Base-by-base conservation (phyloP, 768 basidiomycete genomes). In the Crassisporium funariophilum region DNA sequence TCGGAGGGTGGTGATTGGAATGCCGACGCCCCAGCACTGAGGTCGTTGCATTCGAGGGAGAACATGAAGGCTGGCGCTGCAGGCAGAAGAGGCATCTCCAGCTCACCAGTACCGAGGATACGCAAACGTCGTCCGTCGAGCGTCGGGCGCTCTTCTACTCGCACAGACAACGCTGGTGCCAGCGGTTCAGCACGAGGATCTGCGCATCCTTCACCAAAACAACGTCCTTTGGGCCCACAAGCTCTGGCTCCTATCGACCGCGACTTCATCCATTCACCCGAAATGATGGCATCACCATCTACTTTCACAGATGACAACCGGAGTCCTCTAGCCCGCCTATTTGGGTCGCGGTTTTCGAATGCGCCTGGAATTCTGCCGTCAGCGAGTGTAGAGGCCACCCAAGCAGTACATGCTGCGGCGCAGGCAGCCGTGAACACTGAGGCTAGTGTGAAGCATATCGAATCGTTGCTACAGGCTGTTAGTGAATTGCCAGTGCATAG, bases 381-480 rank as follows among this genome's bases (percentile, higher is more conserved):
- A n/a, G 43, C 54, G 6, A n/a, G 43, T 12, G 12, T 8, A 16
- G 47, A 63, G 10, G 44, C 58, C 20, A 29, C 51, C 21, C 37
- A 41, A 10, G 35, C 51, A 5, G 51, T 48, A 9, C 54, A 57
- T 25, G 50, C 55, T 11, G 47, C 51, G 9, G 47, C 52, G 11
- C 62, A 54, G 31, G 52, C 54, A 15, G 57, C 54, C n/a, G 41
- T 68, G n/a, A 65, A 58, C 41, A 59, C 73, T 5, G 81, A 79
- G 48, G 68, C 69, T 5, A 76, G 71, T 22, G 47, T 83, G 40
- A 78, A 68, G 53, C 73, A 75, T 47, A 61, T 91, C 31, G 86
- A 91, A 62, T 63, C 67, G 17, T 57, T 88, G 47, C 57, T 90
- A 47, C 84, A 88, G 36, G 81, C 82, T 40, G 75, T 86, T 35